Percentiles rank a stretch among this genome's conserved stretches.
These are phyloP conservation scores for Nemania abortiva DNA, from an alignment of 2,329 filamentous ascomycete species.

Conservation along the genomic window DNA sequence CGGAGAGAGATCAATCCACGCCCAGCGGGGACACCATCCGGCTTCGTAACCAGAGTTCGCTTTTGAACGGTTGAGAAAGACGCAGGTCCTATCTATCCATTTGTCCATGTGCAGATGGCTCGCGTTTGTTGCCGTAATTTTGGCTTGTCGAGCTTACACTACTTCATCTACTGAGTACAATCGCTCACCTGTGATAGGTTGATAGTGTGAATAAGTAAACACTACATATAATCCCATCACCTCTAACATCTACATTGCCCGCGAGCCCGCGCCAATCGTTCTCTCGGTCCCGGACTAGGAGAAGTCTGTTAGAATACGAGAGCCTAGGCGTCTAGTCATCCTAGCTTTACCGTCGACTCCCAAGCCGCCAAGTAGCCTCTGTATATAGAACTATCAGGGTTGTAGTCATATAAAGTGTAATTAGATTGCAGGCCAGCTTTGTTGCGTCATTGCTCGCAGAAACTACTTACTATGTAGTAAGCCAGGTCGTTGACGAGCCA, in stretches of 20 bases:
- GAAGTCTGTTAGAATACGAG: conserved; percentile 4
- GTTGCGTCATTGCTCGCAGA: conserved; percentile 16
- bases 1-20: conserved; percentile 9
- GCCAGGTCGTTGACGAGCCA: background rate
- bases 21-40: conserved; percentile 8
- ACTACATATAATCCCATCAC: background rate
- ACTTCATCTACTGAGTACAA: conserved; percentile 5
- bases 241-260: background rate
- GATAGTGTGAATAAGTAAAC: background rate
- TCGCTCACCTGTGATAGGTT: background rate
- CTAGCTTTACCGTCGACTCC: conserved; percentile 19
- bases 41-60: background rate
- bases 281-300: background rate
- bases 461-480: background rate
- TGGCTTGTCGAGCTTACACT: conserved; percentile 5
- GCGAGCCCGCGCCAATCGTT: background rate
- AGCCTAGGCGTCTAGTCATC: conserved; percentile 15
- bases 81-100: conserved; percentile 2
- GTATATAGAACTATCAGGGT: conserved; percentile 7
- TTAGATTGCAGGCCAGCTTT: conserved; percentile 14
- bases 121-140: background rate
- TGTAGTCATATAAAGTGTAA: background rate
- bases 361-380: background rate
- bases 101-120: background rate
- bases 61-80: conserved; percentile 6